Evolutionary conservation across 176 grass and related monocot genomes (phyloP).

Genomic region (Chrysopogon serrulatus): DNA sequence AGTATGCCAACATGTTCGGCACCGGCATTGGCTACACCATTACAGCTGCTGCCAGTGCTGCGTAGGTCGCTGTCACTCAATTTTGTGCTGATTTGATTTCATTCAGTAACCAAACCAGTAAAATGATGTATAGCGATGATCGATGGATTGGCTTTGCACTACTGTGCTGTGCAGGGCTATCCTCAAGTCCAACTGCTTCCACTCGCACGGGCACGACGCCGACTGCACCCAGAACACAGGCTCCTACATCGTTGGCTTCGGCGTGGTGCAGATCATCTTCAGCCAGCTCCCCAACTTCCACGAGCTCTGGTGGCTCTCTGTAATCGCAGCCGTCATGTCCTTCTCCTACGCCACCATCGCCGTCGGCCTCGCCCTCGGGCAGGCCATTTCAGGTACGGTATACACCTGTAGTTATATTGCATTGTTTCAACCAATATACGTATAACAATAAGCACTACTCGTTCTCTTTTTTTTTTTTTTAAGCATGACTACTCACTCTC

Average conservation of each 20-base stretch:
- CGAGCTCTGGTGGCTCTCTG: constrained; percentile 76
- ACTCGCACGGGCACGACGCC: constrained; percentile 35
- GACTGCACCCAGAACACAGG: constrained; percentile 56
- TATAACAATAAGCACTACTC: too few relatives aligned
- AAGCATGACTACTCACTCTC: too few relatives aligned
- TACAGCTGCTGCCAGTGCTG: constrained; percentile 62
- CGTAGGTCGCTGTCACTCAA: constrained; percentile 26
- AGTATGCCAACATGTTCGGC: constrained; percentile 80
- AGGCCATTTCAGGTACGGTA: constrained; percentile 6
- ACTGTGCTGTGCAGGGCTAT: constrained; percentile 45
- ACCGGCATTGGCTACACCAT: constrained; percentile 81
- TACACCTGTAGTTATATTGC: background rate
- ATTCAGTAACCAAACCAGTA: background rate
- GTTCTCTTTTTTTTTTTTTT: too few relatives aligned
- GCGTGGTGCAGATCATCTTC: constrained; percentile 61
- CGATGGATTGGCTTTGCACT: background rate
- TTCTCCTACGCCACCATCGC: constrained; percentile 65
- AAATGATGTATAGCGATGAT: background rate
- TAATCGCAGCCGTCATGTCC: constrained; percentile 79
- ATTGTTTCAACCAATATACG: background rate
- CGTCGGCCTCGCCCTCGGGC: constrained; percentile 57
- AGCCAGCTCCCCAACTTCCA: constrained; percentile 82
- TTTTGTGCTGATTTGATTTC: background rate
- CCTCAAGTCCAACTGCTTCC: constrained; percentile 73
- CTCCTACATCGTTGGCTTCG: constrained; percentile 69